phyloP scores from a whole-genome alignment of 2,329 filamentous ascomycete genomes.

The Colletotrichum sp. region DNA sequence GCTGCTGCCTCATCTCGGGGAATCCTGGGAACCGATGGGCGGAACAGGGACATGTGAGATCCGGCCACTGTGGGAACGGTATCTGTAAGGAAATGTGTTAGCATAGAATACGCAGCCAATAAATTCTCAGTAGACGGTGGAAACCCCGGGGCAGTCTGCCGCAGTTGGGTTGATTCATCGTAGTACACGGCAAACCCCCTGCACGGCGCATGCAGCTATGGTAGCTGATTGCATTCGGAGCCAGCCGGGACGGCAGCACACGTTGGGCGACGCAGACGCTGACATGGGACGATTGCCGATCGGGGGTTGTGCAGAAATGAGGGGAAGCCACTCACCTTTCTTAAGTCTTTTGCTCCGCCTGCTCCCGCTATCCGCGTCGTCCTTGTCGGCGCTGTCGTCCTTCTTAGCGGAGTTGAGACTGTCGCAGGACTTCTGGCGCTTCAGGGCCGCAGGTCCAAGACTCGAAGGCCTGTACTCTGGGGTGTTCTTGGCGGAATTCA shows the following conservation, averaged over 20 bases:
- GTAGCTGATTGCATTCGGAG: background rate
- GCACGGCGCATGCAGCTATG: background rate
- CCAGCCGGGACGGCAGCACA: background rate
- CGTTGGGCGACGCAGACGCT: background rate
- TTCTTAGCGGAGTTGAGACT: conserved; percentile 54
- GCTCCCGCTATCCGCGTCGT: conserved; percentile 64
- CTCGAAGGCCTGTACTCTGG: conserved; percentile 66
- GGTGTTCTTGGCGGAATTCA: conserved; percentile 67
- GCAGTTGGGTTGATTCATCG: background rate
- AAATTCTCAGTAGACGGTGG: background rate
- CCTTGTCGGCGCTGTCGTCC: conserved; percentile 52
- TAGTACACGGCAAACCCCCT: conserved; percentile 23
- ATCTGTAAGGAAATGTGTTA: conserved; percentile 45
- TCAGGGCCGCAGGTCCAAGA: conserved; percentile 65
- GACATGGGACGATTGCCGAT: conserved; percentile 3
- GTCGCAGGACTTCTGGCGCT: conserved; percentile 75
- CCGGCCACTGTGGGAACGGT: conserved; percentile 85
- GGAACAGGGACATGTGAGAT: conserved; percentile 95
- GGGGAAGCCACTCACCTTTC: conserved; percentile 55
- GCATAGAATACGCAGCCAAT: conserved; percentile 7
- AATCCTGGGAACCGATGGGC: conserved; percentile 76
- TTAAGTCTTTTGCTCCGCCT: conserved; percentile 92
- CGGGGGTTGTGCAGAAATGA: background rate
- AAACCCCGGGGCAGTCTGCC: background rate
- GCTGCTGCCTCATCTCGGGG: conserved; percentile 56